Conservation (phyloP, 495 filamentous ascomycete genomes). For the Daldinia loculata region DNA sequence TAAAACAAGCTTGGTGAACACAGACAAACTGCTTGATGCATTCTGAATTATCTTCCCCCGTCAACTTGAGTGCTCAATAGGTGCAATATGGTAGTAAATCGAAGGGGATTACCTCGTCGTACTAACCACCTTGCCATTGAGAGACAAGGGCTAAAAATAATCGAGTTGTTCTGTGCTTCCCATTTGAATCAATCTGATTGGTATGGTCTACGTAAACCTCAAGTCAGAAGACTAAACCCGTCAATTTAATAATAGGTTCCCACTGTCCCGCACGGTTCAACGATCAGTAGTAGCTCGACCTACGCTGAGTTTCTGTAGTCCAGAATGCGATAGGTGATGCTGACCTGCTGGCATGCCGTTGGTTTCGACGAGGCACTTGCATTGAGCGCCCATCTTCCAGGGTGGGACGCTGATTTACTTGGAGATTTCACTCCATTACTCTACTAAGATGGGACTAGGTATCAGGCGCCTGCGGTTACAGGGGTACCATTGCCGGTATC, state of each 20-base stretch:
- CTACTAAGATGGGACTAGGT: neutral
- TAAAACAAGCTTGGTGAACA: neutral
- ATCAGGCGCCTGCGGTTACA: constrained; percentile 31
- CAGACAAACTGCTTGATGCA: neutral
- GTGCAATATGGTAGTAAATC: neutral
- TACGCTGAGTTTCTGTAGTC: constrained; percentile 14
- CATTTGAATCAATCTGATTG: constrained; percentile 17
- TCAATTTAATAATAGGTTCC: constrained; percentile 11
- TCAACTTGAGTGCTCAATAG: constrained; percentile 1
- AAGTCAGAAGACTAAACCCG: constrained; percentile 26
- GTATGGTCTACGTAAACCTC: constrained; percentile 32
- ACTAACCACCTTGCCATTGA: neutral
- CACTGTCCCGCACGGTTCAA: constrained; percentile 16
- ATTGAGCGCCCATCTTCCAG: constrained; percentile 9
- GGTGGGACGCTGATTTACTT: constrained; percentile 17
- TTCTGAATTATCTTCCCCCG: neutral
- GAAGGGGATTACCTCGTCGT: neutral
- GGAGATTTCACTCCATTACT: constrained; percentile 5
- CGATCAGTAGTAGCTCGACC: constrained; percentile 22
- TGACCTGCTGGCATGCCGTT: constrained; percentile 13
- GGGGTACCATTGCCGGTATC: constrained; percentile 31
- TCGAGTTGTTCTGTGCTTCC: neutral
- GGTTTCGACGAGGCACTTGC: constrained; percentile 42
- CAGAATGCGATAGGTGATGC: constrained; percentile 16
- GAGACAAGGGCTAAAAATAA: neutral